Evolutionary conservation across 1,284 basidiomycete species (phyloP).

Genomic region (Pascua guehoae): DNA sequence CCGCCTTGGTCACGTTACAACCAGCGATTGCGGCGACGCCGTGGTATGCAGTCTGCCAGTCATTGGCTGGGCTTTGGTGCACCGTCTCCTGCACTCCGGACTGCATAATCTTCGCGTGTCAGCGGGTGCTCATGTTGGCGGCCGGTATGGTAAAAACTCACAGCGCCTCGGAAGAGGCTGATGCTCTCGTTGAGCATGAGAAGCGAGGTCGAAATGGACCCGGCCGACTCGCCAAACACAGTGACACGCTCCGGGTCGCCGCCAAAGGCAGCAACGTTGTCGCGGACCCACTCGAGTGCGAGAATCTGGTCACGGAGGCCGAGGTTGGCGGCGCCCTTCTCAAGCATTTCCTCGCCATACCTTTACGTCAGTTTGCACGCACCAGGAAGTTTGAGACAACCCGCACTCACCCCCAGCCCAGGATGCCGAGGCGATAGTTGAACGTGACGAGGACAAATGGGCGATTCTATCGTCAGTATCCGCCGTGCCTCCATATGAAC

Average conservation of each 20-base stretch:
- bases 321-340: conserved; percentile 44
- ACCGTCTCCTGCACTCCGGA: background rate
- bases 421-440: conserved; percentile 51
- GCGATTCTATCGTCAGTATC: background rate
- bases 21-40: background rate
- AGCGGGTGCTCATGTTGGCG: background rate
- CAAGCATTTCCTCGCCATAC: conserved; percentile 35
- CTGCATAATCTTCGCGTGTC: conserved; percentile 13
- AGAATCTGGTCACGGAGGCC: conserved; percentile 53
- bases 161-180: conserved; percentile 41
- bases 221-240: conserved; percentile 5
- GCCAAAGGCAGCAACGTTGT: conserved; percentile 62
- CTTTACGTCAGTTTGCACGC: conserved; percentile 10
- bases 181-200: conserved; percentile 36
- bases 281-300: conserved; percentile 58
- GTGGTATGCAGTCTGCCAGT: conserved; percentile 36
- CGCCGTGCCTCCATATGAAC: conserved; percentile 1
- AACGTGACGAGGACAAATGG: conserved; percentile 47
- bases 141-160: conserved; percentile 8
- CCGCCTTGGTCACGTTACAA: background rate
- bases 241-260: conserved; percentile 60
- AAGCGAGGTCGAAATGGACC: conserved; percentile 20
- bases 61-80: conserved; percentile 14
- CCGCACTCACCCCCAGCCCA: conserved; percentile 40
- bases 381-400: too few species aligned